Base-by-base conservation (phyloP, 2,329 filamentous ascomycete genomes). In the Elsinoe ampelina region DNA sequence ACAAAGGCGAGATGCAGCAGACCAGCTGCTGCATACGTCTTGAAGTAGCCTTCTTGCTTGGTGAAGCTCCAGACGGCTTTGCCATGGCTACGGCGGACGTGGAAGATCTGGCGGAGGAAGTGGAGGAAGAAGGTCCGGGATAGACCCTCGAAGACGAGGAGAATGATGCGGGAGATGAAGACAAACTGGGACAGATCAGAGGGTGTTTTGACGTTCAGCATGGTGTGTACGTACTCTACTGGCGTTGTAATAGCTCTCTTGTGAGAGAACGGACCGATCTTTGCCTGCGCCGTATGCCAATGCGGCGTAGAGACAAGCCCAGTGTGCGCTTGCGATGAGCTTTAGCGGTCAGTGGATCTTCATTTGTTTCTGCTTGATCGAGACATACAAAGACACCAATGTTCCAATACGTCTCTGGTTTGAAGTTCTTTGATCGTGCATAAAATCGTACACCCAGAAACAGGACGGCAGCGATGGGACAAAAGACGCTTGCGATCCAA, bases 371-470 rank as follows among this genome's bases (percentile, higher is more conserved):
- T 34, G 32, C 26, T 35, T 3, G 13, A 11, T 5, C n/a, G n/a
- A 8, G 15, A 50, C 48, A 3, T 39, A 52, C 48, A 26, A 52
- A 52, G 10, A 52, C 48, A 12, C 48, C 48, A 36, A 52, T 52
- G 19, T 52, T 52, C 48, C 48, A 52, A n/a, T 35, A 39, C 17
- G 48, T 52, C 34, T 52, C 48, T 15, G 48, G 48, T 35, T 52
- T 52, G 34, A 52, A 52, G 48, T 52, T 52, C 48, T 52, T 52
- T 39, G 48, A 52, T 5, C 48, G 48, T 34, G 48, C 48, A 39
- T 52, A 52, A 17, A 52, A 52, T 26, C 48, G 36, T 34, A 52
- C 39, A 39, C 48, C 48, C 5, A 52, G 48, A 35, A 52, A 52
- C 15, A 52, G 30, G 35, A 52, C 32, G 19, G 48, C 32, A 19